Evolutionary conservation across 345 rosid genomes (phyloP).

Genomic region (Pugionium dolabratum): DNA sequence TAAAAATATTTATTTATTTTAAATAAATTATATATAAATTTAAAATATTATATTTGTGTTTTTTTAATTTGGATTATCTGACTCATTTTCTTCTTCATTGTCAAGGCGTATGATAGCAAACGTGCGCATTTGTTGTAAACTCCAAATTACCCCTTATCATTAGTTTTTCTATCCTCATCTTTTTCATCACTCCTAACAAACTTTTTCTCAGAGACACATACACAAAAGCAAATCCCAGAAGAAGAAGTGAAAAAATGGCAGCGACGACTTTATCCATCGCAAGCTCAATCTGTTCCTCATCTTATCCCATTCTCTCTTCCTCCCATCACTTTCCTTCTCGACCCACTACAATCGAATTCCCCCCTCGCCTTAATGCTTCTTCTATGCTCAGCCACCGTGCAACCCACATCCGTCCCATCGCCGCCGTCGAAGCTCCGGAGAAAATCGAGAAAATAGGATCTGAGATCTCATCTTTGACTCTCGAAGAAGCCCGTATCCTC

Average conservation of each 20-base stretch:
- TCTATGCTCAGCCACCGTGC: slow-evolving; percentile 42
- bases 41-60: too few species aligned
- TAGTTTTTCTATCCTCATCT: slow-evolving; percentile 10
- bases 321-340: slow-evolving; percentile 4
- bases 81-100: too few species aligned
- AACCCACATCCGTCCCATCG: slow-evolving; percentile 49
- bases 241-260: slow-evolving; percentile 41
- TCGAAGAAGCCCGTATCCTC: slow-evolving; percentile 65
- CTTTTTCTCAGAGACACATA: background rate
- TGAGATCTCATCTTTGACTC: slow-evolving; percentile 62
- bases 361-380: slow-evolving; percentile 33
- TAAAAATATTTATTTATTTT: too few species aligned
- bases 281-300: slow-evolving; percentile 42
- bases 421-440: slow-evolving; percentile 65
- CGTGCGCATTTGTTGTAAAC: background rate
- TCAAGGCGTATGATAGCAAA: slow-evolving; percentile 13
- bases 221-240: background rate
- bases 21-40: too few species aligned
- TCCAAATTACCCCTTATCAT: slow-evolving; percentile 39
- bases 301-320: slow-evolving; percentile 21
- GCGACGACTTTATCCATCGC: slow-evolving; percentile 46
- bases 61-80: too few species aligned
- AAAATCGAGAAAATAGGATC: slow-evolving; percentile 64
- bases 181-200: background rate
- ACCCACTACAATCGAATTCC: slow-evolving; percentile 38